Conservation (phyloP, 2,329 filamentous ascomycete genomes). For the Stagonosporopsis vannaccii region DNA sequence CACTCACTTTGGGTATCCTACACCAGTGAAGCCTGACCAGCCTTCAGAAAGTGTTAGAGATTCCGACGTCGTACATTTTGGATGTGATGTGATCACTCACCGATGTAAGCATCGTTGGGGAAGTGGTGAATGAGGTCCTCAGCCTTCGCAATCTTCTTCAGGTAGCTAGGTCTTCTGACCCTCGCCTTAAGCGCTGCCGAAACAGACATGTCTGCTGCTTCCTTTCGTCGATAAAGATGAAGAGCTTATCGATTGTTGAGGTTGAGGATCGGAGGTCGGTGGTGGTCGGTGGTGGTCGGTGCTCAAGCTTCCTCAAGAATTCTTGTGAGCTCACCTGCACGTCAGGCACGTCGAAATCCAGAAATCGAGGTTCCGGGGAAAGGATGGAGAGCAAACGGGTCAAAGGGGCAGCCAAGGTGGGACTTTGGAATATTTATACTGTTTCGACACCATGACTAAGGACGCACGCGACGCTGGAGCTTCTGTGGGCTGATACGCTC, state of each 20-base stretch:
- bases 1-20: constrained; percentile 83
- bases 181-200: constrained; percentile 79
- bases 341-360: constrained; percentile 5
- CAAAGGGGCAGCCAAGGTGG: constrained; percentile 12
- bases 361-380: background rate
- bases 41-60: constrained; percentile 58
- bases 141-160: constrained; percentile 79
- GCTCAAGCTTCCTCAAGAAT: constrained; percentile 14
- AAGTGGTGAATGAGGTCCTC: constrained; percentile 83
- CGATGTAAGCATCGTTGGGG: constrained; percentile 84
- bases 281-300: constrained; percentile 16
- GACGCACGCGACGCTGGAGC: constrained; percentile 15
- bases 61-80: background rate
- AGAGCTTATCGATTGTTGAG: constrained; percentile 12
- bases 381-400: background rate
- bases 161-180: constrained; percentile 76
- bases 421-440: constrained; percentile 17
- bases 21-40: constrained; percentile 91
- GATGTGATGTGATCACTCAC: constrained; percentile 58
- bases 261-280: constrained; percentile 10
- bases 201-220: constrained; percentile 55
- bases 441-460: constrained; percentile 15
- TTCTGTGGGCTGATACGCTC: constrained; percentile 19
- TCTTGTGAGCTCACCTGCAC: constrained; percentile 16
- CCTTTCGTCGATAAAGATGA: background rate